Percentiles rank a stretch among this genome's conserved stretches.
Conservation (phyloP, 495 filamentous ascomycete species). For the Penicillium fimorum region DNA sequence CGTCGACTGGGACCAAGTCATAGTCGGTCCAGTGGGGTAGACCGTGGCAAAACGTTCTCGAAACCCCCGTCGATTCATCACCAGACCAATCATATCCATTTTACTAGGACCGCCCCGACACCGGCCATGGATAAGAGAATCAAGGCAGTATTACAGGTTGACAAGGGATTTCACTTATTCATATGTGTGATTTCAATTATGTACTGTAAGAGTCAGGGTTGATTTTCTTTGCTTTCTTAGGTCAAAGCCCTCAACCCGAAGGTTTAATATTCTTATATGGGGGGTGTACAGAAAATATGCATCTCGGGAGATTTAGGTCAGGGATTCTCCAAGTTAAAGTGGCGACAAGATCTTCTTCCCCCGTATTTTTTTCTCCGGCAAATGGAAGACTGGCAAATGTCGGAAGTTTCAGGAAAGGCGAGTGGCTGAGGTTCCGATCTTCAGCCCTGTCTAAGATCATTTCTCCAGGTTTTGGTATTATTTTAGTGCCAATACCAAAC, state of each 20-base stretch:
- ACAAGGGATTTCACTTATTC: conserved; percentile 8
- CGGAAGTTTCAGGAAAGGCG: conserved; percentile 39
- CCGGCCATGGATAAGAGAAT: conserved; percentile 28
- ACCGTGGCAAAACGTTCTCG: conserved; percentile 43
- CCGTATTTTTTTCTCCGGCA: conserved; percentile 27
- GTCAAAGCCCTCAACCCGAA: neutral
- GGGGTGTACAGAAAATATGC: neutral
- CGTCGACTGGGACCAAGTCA: conserved; percentile 16
- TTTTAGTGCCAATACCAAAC: conserved; percentile 3
- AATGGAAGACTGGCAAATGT: conserved; percentile 29
- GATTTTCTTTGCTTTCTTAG: neutral
- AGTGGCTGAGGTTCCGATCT: conserved; percentile 28
- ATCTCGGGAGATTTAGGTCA: conserved; percentile 6
- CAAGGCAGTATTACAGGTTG: conserved; percentile 14
- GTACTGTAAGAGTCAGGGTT: conserved; percentile 9
- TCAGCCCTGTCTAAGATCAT: conserved; percentile 34
- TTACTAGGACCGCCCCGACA: conserved; percentile 30
- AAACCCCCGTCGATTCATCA: conserved; percentile 23
- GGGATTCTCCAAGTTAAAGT: conserved; percentile 25
- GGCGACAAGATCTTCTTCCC: conserved; percentile 22
- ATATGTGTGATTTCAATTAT: conserved; percentile 11
- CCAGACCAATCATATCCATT: conserved; percentile 1
- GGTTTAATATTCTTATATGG: neutral
- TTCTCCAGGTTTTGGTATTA: conserved; percentile 11
- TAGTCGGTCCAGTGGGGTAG: conserved; percentile 16